Evolutionary conservation across 2,329 filamentous ascomycete genomes (phyloP).

Genomic region (Colletotrichum liriopes): DNA sequence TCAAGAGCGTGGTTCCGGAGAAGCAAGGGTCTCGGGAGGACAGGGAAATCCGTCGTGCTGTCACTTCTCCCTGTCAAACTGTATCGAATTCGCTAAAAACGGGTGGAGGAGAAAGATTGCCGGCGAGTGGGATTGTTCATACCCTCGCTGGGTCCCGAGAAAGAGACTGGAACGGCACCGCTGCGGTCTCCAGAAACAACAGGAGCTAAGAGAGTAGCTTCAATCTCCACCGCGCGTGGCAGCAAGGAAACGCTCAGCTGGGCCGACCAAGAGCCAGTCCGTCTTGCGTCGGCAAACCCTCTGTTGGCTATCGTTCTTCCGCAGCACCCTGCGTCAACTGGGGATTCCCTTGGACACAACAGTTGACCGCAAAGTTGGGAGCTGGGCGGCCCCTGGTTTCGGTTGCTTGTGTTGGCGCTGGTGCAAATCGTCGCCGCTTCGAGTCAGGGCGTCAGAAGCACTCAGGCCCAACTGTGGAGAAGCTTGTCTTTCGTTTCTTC

Average conservation of each 20-base stretch:
- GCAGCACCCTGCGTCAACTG: slow-evolving; percentile 5
- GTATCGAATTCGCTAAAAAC: slow-evolving; percentile 9
- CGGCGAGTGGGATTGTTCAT: slow-evolving; percentile 7
- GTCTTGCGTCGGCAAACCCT: neutral
- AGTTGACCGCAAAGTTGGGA: slow-evolving; percentile 32
- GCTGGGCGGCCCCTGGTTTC: slow-evolving; percentile 25
- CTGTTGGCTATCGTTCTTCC: slow-evolving; percentile 33
- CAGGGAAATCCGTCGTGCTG: neutral
- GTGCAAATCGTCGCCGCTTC: slow-evolving; percentile 40
- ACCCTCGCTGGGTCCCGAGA: neutral
- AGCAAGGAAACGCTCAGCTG: slow-evolving; percentile 36
- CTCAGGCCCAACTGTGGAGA: slow-evolving; percentile 56
- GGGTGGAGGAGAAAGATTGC: slow-evolving; percentile 8
- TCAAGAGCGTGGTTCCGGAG: slow-evolving; percentile 13
- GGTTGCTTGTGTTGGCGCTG: slow-evolving; percentile 34
- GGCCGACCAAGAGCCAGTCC: slow-evolving; percentile 12
- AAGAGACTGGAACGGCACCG: neutral
- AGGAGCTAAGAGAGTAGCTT: slow-evolving; percentile 25
- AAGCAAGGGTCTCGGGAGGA: slow-evolving; percentile 1
- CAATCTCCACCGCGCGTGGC: slow-evolving; percentile 33
- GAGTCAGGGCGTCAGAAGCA: slow-evolving; percentile 49
- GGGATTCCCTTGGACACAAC: slow-evolving; percentile 31
- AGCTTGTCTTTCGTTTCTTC: slow-evolving; percentile 44
- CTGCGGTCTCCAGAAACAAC: neutral
- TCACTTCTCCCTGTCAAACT: slow-evolving; percentile 16